phyloP scores from a whole-genome alignment of 2,329 filamentous ascomycete genomes.

The Orbilia javanica region DNA sequence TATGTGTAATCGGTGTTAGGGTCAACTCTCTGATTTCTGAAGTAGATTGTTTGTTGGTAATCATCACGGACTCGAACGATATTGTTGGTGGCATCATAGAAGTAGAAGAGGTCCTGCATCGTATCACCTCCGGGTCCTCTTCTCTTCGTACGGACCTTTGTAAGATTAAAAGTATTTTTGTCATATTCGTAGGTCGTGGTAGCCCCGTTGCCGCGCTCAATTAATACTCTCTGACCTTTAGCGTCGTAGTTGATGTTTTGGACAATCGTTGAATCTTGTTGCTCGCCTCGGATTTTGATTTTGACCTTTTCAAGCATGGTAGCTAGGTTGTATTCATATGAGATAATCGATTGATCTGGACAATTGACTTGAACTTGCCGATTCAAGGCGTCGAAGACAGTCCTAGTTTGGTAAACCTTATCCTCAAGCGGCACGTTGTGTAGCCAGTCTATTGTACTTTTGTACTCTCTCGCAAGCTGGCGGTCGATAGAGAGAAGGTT shows the following conservation, averaged over 20 bases:
- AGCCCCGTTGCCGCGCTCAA: slow-evolving; percentile 33
- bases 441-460: slow-evolving; percentile 12
- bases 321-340: neutral
- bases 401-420: neutral
- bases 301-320: neutral
- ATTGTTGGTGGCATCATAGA: slow-evolving; percentile 59
- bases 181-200: slow-evolving; percentile 36
- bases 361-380: neutral
- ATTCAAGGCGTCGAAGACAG: slow-evolving; percentile 5
- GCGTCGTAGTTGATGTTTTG: slow-evolving; percentile 28
- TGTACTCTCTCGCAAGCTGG: slow-evolving; percentile 8
- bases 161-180: slow-evolving; percentile 4
- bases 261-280: neutral
- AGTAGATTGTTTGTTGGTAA: slow-evolving; percentile 60
- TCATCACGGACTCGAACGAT: slow-evolving; percentile 59
- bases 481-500: slow-evolving; percentile 28
- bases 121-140: neutral
- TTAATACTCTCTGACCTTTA: neutral
- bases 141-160: neutral
- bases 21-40: slow-evolving; percentile 58
- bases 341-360: neutral
- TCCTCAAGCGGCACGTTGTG: neutral
- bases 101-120: slow-evolving; percentile 60
- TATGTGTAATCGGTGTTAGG: slow-evolving; percentile 52
- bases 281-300: neutral